Base-by-base conservation (phyloP, 352 stramenopile species). In the Globisporangium echinulatum region DNA sequence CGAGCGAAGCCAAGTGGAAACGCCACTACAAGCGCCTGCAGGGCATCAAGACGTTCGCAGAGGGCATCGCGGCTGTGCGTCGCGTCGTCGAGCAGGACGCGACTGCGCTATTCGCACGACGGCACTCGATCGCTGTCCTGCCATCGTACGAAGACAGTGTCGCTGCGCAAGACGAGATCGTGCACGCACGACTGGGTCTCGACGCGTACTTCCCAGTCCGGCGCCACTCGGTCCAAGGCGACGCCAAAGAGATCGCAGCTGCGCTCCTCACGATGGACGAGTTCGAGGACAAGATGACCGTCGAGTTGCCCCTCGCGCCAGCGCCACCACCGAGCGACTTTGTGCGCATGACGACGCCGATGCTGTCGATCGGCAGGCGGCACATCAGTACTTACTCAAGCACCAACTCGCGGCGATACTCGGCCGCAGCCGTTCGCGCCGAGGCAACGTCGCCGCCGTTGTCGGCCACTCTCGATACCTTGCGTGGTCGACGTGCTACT, bases 11-110 rank as follows among this genome's bases (percentile, higher is more conserved):
- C 3, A 67, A 62, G 14, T 82, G 74, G 74, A 71, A 74, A 40
- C 61, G 57, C 1, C 71, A 82, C 46, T 64, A 72, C 49, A 82
- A 78, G 43, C 69, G 74, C 8, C 57, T 82, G 51, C 69, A 70
- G 7, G 74, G 69, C 14, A 66, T 80, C n/a, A 64, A 71, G 54
- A 61, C 70, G 38, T 78, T 77, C 38, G 48, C 71, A 39, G 63
- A 62, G 7, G 59, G 56, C 8, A 74, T 64, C 53, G 53, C 62
- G 0, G 17, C 59, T 9, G 64, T 80, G 5, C 61, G 66, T 44
- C n/a, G 67, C 9, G 61, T 69, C 19, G 25, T 78, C 5, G 37
- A 44, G 9, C 46, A 38, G 10, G 51, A 61, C 15, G 17, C 44
- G 25, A 49, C 56, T 6, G 36, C 15, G 5, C 25, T 57, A 5